Base-by-base conservation (phyloP, 306 rosid genomes). In the Rubus parviflorus region DNA sequence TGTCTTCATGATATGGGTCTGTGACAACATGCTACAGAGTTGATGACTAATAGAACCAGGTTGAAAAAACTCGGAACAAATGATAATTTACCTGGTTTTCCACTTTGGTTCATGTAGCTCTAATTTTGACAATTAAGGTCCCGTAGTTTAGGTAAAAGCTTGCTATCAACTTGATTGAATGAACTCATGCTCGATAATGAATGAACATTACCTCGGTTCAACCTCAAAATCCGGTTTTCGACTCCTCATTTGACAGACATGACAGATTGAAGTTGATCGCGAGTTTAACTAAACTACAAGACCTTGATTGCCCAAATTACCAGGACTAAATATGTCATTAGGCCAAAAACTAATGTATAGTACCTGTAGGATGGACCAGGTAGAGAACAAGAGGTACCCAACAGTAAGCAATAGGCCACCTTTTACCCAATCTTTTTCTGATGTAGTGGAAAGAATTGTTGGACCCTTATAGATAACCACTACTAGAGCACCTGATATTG, bases 321-420 rank as follows among this genome's bases (percentile, higher is more conserved):
- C 7, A 20, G 9, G 30, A 54, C 62, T 8, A 20, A 8, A 56
- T 0, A 56, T 56, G 30, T 56, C 30, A 17, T 3, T 8, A n/a
- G 2, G 4, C 60, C 25, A 54, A 54, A 54, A 56, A 30, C 35
- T 6, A 1, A 54, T 51, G 20, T 16, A 56, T 56, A 60, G 42
- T 60, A 83, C 90, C 89, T 87, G 93, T 69, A 89, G 45, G 49
- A 89, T 89, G 73, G 75, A 87, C 86, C 87, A 87, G 3, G 75
- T 45, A 73, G 93, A 77, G 75, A 43, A 6, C 8, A 89, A 51
- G 43, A 87, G 66, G 78, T 8, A 75, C 46, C 78, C 78, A 25
- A 69, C 62, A 37, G 65, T 79, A 41, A 87, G 76, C 38, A 89
- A 75, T 8, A 80, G 49, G 68, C 93, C 89, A 42, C 91, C 93